Base-by-base conservation (phyloP, 768 basidiomycete species). In the Phanerochaete carnosa region DNA sequence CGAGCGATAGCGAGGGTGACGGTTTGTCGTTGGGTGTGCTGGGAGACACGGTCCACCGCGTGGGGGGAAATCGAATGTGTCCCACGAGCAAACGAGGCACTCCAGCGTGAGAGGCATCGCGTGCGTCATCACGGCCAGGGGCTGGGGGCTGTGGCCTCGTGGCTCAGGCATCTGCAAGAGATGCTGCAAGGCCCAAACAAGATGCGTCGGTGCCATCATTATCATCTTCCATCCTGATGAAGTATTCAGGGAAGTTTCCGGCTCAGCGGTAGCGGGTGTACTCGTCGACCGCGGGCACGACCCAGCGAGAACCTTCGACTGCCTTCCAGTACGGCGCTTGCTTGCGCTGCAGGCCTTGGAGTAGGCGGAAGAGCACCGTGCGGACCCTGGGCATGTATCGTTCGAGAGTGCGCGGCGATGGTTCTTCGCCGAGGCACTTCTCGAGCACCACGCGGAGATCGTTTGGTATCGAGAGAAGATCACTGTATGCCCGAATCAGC, bases 371-470 rank as follows among this genome's bases (percentile, higher is more conserved):
- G 29, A 80, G 62, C 28, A 75, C 66, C 11, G 68, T 67, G 23
- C 77, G 76, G 35, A 80, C 69, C 28, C 64, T 62, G 45, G 79
- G 78, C 69, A 75, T 66, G 64, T 78, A 78, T 23, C 64, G 70
- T 49, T 73, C 73, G 57, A 80, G 64, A 15, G 67, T 64, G 11
- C 63, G 65, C 19, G 66, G 67, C 2, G 77, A 77, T 1, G 79
- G 68, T 4, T 68, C 64, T 55, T 81, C 80, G 26, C 78, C 79
- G 19, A 81, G 74, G 58, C 78, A 77, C n/a, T 70, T 70, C 57
- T 81, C 79, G 33, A 81, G 74, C 22, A 70, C 73, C 2, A 65
- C 46, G 32, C 79, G 76, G 2, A 81, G 71, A 28, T 73, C 72
- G 9, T 69, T 64, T 7, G 78, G 76, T 39, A 78, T 71, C n/a